phyloP scores from a whole-genome alignment of 306 rosid genomes.

The Begonia loranthoides region DNA sequence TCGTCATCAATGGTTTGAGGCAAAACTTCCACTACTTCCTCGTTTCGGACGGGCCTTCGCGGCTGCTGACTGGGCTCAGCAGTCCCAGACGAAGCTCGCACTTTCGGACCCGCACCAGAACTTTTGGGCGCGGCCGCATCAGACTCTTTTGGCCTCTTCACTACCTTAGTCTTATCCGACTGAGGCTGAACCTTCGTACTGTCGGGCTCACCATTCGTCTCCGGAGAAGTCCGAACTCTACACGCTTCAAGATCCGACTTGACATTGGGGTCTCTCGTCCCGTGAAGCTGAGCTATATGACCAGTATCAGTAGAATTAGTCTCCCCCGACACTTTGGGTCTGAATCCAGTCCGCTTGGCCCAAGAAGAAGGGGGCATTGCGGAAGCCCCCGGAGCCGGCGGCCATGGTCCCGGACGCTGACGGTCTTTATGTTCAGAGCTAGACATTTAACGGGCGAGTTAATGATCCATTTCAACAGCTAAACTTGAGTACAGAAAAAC shows the following conservation, averaged over 20 bases:
- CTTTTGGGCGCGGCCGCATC: slow-evolving; percentile 38
- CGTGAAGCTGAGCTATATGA: slow-evolving; percentile 29
- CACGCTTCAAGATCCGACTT: slow-evolving; percentile 55
- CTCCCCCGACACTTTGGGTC: slow-evolving; percentile 92
- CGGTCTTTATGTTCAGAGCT: slow-evolving; percentile 51
- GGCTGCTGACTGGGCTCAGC: slow-evolving; percentile 27
- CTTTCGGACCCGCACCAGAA: slow-evolving; percentile 27
- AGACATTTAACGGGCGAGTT: slow-evolving; percentile 30
- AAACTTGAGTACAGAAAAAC: slow-evolving; percentile 25
- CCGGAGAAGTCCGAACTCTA: slow-evolving; percentile 16
- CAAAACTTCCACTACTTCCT: slow-evolving; percentile 54
- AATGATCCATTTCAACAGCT: slow-evolving; percentile 22
- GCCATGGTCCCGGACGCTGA: slow-evolving; percentile 80
- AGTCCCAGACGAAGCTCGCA: slow-evolving; percentile 18
- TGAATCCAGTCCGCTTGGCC: slow-evolving; percentile 88
- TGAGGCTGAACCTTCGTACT: slow-evolving; percentile 18
- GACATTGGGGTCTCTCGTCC: slow-evolving; percentile 22
- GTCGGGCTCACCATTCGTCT: slow-evolving; percentile 28
- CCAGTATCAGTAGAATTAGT: slow-evolving; percentile 56
- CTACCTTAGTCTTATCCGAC: slow-evolving; percentile 24
- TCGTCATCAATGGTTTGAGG: slow-evolving; percentile 53
- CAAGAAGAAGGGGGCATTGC: slow-evolving; percentile 82
- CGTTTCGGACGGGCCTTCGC: slow-evolving; percentile 36
- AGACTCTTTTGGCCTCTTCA: slow-evolving; percentile 59
- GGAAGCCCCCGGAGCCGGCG: slow-evolving; percentile 36